Conservation (phyloP, 768 basidiomycete genomes). For the Lactarius quietus region DNA sequence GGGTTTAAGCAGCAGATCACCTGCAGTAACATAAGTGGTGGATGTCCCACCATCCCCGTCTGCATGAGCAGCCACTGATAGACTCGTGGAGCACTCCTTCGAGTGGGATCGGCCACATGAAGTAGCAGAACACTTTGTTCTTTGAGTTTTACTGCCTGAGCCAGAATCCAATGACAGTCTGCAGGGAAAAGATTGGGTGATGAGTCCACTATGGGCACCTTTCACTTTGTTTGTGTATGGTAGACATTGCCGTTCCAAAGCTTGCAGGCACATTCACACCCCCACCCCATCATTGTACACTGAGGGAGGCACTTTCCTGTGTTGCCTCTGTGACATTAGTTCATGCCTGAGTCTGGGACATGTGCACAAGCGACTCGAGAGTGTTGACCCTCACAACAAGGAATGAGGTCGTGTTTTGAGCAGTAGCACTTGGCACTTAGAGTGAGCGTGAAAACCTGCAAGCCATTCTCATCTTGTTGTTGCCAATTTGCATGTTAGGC, state of each 20-base stretch:
- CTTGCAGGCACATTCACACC: too few species aligned
- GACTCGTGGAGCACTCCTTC: conserved; percentile 24
- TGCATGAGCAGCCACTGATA: conserved; percentile 21
- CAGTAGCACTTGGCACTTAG: conserved; percentile 72
- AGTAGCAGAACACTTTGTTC: conserved; percentile 21
- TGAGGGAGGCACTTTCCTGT: conserved; percentile 47
- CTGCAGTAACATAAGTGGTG: conserved; percentile 25
- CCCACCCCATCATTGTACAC: too few species aligned
- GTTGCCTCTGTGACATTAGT: conserved; percentile 35
- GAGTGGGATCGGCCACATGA: conserved; percentile 26
- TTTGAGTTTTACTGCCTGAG: conserved; percentile 20
- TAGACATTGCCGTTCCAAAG: conserved; percentile 35
- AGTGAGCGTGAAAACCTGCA: conserved; percentile 66
- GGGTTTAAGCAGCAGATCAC: conserved; percentile 20
- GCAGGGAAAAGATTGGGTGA: conserved; percentile 73
- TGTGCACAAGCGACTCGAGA: conserved; percentile 64
- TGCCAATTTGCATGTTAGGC: too few species aligned
- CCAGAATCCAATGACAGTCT: conserved; percentile 62
- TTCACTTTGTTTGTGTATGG: conserved; percentile 31
- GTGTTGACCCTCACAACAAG: conserved; percentile 65
- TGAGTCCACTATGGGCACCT: conserved; percentile 49
- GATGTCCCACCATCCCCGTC: conserved; percentile 24
- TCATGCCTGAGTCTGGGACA: conserved; percentile 41
- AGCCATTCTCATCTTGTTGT: too few species aligned
- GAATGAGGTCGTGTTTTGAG: conserved; percentile 66